Evolutionary conservation across 1,284 basidiomycete species (phyloP).

Genomic region (Moesziomyces aphidis): DNA sequence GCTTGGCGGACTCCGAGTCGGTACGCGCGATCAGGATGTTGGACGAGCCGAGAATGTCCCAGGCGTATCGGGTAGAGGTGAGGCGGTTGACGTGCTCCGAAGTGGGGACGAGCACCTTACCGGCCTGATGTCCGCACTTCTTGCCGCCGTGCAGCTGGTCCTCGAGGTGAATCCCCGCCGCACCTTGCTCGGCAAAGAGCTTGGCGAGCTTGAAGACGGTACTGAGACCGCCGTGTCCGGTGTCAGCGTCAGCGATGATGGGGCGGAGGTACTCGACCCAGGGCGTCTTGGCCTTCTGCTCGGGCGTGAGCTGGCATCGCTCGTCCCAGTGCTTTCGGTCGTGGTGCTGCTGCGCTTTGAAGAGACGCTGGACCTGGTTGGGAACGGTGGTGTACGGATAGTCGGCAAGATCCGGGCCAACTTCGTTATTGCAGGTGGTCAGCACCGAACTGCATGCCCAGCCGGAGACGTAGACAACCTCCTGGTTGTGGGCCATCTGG

Average conservation of each 20-base stretch:
- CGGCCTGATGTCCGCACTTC: slow-evolving; percentile 88
- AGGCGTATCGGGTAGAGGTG: slow-evolving; percentile 84
- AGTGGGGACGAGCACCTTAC: slow-evolving; percentile 90
- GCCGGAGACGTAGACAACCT: slow-evolving; percentile 94
- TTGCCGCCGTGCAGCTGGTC: slow-evolving; percentile 68
- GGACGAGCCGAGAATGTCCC: slow-evolving; percentile 85
- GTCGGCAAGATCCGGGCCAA: slow-evolving; percentile 94
- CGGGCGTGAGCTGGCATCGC: slow-evolving; percentile 55
- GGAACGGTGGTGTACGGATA: slow-evolving; percentile 95
- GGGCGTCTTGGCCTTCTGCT: slow-evolving; percentile 62
- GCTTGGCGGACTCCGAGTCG: slow-evolving; percentile 88
- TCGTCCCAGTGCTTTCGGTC: slow-evolving; percentile 68
- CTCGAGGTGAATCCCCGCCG: slow-evolving; percentile 65
- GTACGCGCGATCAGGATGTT: slow-evolving; percentile 91
- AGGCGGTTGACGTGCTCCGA: slow-evolving; percentile 86
- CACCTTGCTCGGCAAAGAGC: slow-evolving; percentile 70
- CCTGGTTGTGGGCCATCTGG: slow-evolving; percentile 95
- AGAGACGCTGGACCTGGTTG: slow-evolving; percentile 72
- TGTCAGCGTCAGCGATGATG: slow-evolving; percentile 67
- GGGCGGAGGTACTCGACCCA: slow-evolving; percentile 66
- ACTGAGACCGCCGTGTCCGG: slow-evolving; percentile 66
- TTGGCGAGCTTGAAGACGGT: slow-evolving; percentile 66
- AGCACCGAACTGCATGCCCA: slow-evolving; percentile 86
- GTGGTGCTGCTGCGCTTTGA: slow-evolving; percentile 68
- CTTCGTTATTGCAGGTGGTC: slow-evolving; percentile 88